Base-by-base conservation (phyloP, 345 rosid genomes). In the Populus tremula region DNA sequence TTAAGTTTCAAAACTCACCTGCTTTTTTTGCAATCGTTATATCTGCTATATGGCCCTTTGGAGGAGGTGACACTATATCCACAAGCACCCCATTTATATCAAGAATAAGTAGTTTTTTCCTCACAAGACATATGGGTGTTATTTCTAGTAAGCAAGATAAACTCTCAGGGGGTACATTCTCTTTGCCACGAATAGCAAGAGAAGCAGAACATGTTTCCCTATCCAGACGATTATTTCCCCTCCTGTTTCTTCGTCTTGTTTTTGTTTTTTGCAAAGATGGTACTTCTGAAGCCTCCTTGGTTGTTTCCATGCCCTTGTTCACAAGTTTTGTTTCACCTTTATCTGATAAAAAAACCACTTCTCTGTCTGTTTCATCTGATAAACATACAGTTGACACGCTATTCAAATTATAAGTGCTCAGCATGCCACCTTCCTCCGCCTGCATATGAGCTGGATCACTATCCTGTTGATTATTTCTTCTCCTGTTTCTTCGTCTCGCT, bases 61-160 rank as follows among this genome's bases (percentile, higher is more conserved):
- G 84, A 76, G 88, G 86, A 70, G 71, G 69, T 73, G 67, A 76
- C 74, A 89, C 91, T 25, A 93, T 81, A 85, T 89, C 93, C 16
- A 87, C 94, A 65, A 96, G 94, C 74, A 93, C 81, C 59, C 99
- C 99, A 81, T 96, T 96, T 83, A 96, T 80, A 83, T 96, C 97
- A 82, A 95, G 94, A 80, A 95, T 87, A 33, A 92, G 88, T 79
- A 93, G 96, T 33, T 89, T 92, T 45, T 83, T 90, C 78, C 76
- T 86, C 36, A 69, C 61, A 2, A 14, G 70, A 64, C 78, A 50
- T 33, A 33, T 5, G 36, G 71, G 73, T 17, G 56, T 31, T 69
- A 54, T 69, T 33, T 33, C n/a, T 17, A 63, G 35, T 25, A 59
- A 73, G 35, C 69, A 13, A 25, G 13, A 4, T 17, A 63, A 33